Base-by-base conservation (phyloP, 2,329 filamentous ascomycete species). In the Stromatinia cepivora region DNA sequence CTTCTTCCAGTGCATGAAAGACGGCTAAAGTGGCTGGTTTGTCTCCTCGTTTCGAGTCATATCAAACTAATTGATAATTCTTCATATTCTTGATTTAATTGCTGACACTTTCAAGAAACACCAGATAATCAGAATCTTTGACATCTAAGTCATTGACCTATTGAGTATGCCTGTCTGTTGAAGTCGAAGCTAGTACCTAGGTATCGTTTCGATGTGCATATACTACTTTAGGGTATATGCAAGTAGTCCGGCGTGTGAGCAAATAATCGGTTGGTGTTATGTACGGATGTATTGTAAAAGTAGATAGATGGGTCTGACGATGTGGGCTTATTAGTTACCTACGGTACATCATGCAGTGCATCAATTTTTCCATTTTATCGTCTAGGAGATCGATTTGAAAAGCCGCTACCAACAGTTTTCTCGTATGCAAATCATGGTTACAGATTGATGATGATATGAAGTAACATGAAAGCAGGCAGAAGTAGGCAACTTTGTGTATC, bases 181-280 rank as follows among this genome's bases (percentile, higher is more conserved):
- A 13, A 52, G 15, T 15, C n/a, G 6, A 13, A 31, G 31, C 61
- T 63, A 52, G 46, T 56, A 56, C 36, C 50, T 45, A 66, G 50
- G 50, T 66, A 56, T 56, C 39, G 50, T 42, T n/a, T 66, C 63
- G 36, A 57, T 25, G 20, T 66, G 48, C 63, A 42, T 65, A 66
- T 66, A 11, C 48, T 53, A 65, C 34, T 42, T 39, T 39, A 39
- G 34, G 53, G 62, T 22, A 48, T 56, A 66, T 66, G 48, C 34
- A 20, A 54, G 36, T n/a, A 28, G 46, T 50, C n/a, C 46, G 31
- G 61, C 61, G 61, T 46, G 57, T 39, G 61, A 64, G 31, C 46
- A 64, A 54, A 56, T 66, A 66, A 56, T 66, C 63, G 63, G 48
- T 57, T 20, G 50, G 63, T 45, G 63, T 39, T 28, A 56, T 57